Evolutionary conservation across 352 stramenopile species (phyloP).

Genomic region (Proteromonas lacertae): DNA sequence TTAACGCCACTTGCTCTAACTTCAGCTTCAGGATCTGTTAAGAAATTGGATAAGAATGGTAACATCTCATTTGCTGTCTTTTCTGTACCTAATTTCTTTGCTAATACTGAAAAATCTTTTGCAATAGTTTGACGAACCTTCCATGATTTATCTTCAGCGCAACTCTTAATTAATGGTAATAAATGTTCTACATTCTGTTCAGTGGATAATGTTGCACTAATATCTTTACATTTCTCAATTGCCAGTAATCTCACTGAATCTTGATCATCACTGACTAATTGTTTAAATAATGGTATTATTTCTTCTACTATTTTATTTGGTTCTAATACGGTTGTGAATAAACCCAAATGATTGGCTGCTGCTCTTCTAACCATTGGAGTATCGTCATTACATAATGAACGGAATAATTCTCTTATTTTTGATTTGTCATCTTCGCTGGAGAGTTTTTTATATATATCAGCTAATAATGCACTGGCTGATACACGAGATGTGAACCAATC

Average conservation of each 20-base stretch:
- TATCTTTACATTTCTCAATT: neutral
- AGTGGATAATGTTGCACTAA: neutral
- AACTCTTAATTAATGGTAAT: neutral
- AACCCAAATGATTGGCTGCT: too few relatives aligned
- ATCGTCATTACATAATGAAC: neutral
- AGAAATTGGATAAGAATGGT: neutral
- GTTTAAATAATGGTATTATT: neutral
- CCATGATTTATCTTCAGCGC: conserved; percentile 1
- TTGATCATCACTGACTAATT: neutral
- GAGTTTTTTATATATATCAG: neutral
- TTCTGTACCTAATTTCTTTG: neutral
- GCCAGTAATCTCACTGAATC: neutral
- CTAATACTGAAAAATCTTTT: neutral
- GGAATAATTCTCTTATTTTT: neutral
- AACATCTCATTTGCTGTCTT: neutral
- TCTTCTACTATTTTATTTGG: neutral
- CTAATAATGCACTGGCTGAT: neutral
- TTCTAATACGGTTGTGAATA: neutral
- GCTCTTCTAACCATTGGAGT: neutral
- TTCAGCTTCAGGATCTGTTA: neutral
- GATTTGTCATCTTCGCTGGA: neutral
- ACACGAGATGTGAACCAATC: neutral
- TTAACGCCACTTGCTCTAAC: neutral
- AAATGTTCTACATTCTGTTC: too few relatives aligned
- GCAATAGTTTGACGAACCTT: neutral